Percentiles rank a stretch among this genome's conserved stretches.
Evolutionary conservation across 345 rosid species (phyloP).

Genomic region (Mercurialis annua): DNA sequence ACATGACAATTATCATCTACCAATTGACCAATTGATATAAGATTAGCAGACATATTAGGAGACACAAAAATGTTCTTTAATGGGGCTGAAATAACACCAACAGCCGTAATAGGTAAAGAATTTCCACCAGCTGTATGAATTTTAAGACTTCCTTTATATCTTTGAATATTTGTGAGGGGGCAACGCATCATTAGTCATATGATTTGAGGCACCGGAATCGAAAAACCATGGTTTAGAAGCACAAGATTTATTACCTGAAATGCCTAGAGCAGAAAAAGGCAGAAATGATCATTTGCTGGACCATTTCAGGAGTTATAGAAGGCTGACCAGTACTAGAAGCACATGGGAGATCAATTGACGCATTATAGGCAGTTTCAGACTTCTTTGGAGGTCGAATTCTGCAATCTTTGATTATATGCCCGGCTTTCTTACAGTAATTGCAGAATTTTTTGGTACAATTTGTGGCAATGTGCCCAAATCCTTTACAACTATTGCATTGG

Average conservation of each 20-base stretch:
- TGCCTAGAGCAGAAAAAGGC: not conserved
- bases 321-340: not conserved
- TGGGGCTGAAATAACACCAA: not conserved
- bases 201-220: not conserved
- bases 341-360: not conserved
- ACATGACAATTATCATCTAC: too few species aligned
- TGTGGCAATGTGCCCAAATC: not conserved
- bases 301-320: not conserved
- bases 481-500: not conserved
- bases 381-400: not conserved
- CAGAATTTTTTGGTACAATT: not conserved
- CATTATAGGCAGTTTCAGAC: not conserved
- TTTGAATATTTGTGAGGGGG: not conserved
- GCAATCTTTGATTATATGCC: slow-evolving; percentile 1
- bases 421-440: not conserved
- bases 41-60: not conserved
- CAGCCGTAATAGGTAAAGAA: not conserved
- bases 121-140: not conserved
- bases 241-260: not conserved
- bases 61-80: too few species aligned
- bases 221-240: slow-evolving; percentile 2
- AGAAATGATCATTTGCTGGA: slow-evolving; percentile 18
- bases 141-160: not conserved
- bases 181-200: slow-evolving; percentile 2
- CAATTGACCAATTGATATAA: too few species aligned